Base-by-base conservation (phyloP, 495 filamentous ascomycete genomes). In the Xanthoparmelia taractica region DNA sequence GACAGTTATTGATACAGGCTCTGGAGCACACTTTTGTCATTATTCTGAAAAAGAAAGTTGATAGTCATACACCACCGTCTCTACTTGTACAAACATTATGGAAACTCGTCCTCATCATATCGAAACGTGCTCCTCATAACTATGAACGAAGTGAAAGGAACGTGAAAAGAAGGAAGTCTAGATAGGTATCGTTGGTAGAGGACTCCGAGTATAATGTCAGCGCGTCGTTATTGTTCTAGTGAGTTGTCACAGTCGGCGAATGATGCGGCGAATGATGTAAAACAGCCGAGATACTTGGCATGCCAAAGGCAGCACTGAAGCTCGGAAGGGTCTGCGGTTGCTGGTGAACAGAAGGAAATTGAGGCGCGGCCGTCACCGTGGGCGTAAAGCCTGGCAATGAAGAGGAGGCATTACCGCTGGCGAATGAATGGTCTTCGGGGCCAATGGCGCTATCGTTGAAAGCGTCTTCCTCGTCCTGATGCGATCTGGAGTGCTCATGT, bases 401-500 rank as follows among this genome's bases (percentile, higher is more conserved):
- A 37, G 61, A 20, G 34, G 40, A 31, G 15, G 48, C 48, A 52
- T 52, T 52, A 10, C 48, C 27, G 25, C 31, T 52, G 36, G 13
- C 10, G 50, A 65, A 61, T 18, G 40, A 40, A 20, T 57, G 52
- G 31, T 58, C 54, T 12, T 60, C 57, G 13, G 4, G 10, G 37
- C 57, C 61, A 36, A 64, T 38, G 34, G 25, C 56, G n/a, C 55
- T 67, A n/a, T 64, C 65, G 15, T 64, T 58, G 55, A 63, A 66
- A 8, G 31, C 33, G 59, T 37, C 29, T 38, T 29, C 31, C n/a
- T 61, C 54, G 18, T 50, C 34, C 6, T 59, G 59, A 10, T 64
- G 65, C 27, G 65, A 67, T 34, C 57, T 34, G 36, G 65, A 66
- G 43, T 47, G 48, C 25, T 52, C 48, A 6, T 25, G 55, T 7